A percentile compares a stretch with the other conserved stretches of the same genome.
These are phyloP conservation scores for Chaetomium strumarium DNA, from an alignment of 2,329 filamentous ascomycete genomes.

Conservation along the genomic window DNA sequence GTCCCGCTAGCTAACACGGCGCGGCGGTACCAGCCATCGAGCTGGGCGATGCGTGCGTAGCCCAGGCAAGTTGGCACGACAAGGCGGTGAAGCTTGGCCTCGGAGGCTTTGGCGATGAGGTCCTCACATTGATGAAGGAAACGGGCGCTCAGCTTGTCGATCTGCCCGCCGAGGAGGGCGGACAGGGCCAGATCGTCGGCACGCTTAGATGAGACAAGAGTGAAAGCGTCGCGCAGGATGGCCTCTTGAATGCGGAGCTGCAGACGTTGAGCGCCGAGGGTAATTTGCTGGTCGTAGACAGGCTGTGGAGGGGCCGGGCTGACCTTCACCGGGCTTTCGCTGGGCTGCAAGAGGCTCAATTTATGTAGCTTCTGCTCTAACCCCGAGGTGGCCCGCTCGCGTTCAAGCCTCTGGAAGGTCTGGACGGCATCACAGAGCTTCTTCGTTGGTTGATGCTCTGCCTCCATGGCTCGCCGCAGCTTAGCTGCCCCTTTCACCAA, in stretches of 20 bases:
- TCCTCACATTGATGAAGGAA: slow-evolving; percentile 21
- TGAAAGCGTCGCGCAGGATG: slow-evolving; percentile 18
- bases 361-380: slow-evolving; percentile 2
- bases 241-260: slow-evolving; percentile 28
- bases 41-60: slow-evolving; percentile 28
- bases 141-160: not conserved
- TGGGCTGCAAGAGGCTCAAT: slow-evolving; percentile 18
- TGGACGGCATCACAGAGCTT: slow-evolving; percentile 35
- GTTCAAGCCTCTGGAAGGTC: slow-evolving; percentile 1
- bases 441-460: slow-evolving; percentile 32
- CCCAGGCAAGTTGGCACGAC: slow-evolving; percentile 32
- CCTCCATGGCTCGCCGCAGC: slow-evolving; percentile 24
- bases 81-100: slow-evolving; percentile 32
- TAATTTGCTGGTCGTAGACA: slow-evolving; percentile 18
- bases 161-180: not conserved
- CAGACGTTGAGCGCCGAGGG: slow-evolving; percentile 27
- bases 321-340: not conserved
- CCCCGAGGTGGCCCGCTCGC: not conserved
- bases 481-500: slow-evolving; percentile 22
- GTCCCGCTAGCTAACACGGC: not conserved
- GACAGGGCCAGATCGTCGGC: not conserved
- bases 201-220: not conserved
- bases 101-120: slow-evolving; percentile 28
- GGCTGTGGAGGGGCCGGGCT: slow-evolving; percentile 15
- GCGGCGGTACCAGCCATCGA: slow-evolving; percentile 23